These are phyloP conservation scores for Ciborinia camelliae DNA, from an alignment of 2,329 filamentous ascomycete species.

Conservation along the genomic window DNA sequence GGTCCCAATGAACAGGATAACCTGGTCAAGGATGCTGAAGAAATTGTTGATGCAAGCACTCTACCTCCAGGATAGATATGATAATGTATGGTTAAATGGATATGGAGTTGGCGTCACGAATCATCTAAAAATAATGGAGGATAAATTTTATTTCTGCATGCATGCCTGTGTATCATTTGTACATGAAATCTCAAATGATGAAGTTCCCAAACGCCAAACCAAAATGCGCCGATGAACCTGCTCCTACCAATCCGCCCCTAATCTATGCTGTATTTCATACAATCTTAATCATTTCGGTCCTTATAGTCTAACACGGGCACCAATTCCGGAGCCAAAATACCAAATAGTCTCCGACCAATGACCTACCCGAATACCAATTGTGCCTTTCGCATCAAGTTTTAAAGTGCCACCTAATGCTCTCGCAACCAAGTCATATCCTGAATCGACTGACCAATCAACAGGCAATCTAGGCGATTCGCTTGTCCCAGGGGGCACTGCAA, in stretches of 20 bases:
- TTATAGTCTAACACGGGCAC: conserved; percentile 57
- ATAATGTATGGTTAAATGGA: conserved; percentile 24
- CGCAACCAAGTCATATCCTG: conserved; percentile 76
- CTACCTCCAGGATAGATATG: conserved; percentile 76
- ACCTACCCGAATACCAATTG: conserved; percentile 71
- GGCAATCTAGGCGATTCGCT: conserved; percentile 73
- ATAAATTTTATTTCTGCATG: conserved; percentile 21
- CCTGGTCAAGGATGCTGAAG: conserved; percentile 79
- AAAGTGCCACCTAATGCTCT: conserved; percentile 77
- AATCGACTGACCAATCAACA: conserved; percentile 73
- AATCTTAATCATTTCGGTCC: background rate
- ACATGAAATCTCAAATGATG: background rate
- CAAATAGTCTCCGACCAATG: conserved; percentile 70
- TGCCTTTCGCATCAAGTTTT: conserved; percentile 73
- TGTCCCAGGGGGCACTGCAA: conserved; percentile 71
- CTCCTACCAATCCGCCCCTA: background rate
- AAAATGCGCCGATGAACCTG: background rate
- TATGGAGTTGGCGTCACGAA: conserved; percentile 28
- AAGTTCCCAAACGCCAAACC: conserved; percentile 12
- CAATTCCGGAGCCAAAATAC: conserved; percentile 68
- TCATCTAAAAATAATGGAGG: conserved; percentile 22
- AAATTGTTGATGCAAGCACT: conserved; percentile 90
- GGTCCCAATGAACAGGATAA: conserved; percentile 63
- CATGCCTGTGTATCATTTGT: conserved; percentile 18
- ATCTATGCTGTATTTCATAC: background rate